Evolutionary conservation across 176 grass and related monocot species (phyloP).

Genomic region (Triticum monococcum): DNA sequence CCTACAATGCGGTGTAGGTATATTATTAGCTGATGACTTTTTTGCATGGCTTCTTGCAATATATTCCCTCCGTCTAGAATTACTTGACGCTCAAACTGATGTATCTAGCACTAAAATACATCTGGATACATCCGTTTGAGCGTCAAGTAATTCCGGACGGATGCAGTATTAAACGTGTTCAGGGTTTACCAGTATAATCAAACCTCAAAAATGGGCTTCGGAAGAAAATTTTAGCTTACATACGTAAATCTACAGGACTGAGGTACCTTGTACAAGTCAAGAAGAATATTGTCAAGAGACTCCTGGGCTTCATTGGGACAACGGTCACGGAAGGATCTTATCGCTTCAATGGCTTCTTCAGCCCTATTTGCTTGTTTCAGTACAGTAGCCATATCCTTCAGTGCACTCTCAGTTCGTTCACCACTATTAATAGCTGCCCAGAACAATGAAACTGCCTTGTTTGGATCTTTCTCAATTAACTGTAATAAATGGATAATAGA

Average conservation of each 20-base stretch:
- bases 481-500: slow-evolving; percentile 25
- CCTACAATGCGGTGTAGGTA: neutral
- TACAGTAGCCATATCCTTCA: slow-evolving; percentile 74
- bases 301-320: slow-evolving; percentile 63
- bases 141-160: no score
- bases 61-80: no score
- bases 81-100: no score
- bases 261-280: slow-evolving; percentile 67
- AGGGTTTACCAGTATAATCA: slow-evolving; percentile 15
- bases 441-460: slow-evolving; percentile 66
- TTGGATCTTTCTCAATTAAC: slow-evolving; percentile 67
- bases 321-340: slow-evolving; percentile 61
- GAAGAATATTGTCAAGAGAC: slow-evolving; percentile 63
- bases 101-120: no score
- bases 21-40: slow-evolving; percentile 4
- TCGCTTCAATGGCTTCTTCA: slow-evolving; percentile 74
- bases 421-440: slow-evolving; percentile 79
- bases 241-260: neutral
- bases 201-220: neutral
- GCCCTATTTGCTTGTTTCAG: slow-evolving; percentile 65
- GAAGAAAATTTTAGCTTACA: neutral
- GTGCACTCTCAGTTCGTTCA: slow-evolving; percentile 66
- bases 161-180: neutral
- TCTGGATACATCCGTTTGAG: no score
- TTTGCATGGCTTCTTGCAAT: neutral